Evolutionary conservation across 768 basidiomycete species (phyloP).

Genomic region (Lactifluus volemus): DNA sequence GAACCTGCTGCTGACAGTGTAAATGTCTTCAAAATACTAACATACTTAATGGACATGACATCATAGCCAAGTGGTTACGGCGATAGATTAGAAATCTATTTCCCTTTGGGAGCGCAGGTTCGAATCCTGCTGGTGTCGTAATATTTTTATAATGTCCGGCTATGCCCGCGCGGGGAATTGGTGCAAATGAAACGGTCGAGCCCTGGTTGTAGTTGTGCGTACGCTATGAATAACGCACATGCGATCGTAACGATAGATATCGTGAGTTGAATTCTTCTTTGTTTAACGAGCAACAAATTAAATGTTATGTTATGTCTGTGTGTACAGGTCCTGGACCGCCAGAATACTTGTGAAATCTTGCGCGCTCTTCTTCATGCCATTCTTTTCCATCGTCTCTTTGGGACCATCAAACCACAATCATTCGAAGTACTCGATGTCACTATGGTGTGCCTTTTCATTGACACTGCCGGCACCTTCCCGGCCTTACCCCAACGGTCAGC

Average conservation of each 20-base stretch:
- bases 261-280: constrained; percentile 23
- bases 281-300: not conserved
- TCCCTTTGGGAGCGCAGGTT: constrained; percentile 34
- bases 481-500: constrained; percentile 34
- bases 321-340: constrained; percentile 59
- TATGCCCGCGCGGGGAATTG: not conserved
- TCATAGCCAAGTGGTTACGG: constrained; percentile 71
- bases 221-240: constrained; percentile 21
- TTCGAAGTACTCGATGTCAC: constrained; percentile 81
- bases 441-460: constrained; percentile 47
- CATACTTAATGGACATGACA: constrained; percentile 28
- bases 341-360: constrained; percentile 63
- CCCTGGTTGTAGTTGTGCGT: not conserved
- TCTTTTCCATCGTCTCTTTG: constrained; percentile 77
- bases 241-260: constrained; percentile 45
- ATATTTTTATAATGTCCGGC: not conserved
- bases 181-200: too few relatives aligned
- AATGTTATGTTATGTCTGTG: not conserved
- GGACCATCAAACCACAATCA: constrained; percentile 63
- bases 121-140: constrained; percentile 38
- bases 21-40: too few relatives aligned
- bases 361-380: constrained; percentile 73
- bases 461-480: not conserved
- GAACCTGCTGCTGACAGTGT: too few relatives aligned
- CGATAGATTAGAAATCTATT: constrained; percentile 56